Evolutionary conservation across 2,329 filamentous ascomycete species (phyloP), one percentile per base, ranked within the genome.

Genomic region (Zarea fungicola): DNA sequence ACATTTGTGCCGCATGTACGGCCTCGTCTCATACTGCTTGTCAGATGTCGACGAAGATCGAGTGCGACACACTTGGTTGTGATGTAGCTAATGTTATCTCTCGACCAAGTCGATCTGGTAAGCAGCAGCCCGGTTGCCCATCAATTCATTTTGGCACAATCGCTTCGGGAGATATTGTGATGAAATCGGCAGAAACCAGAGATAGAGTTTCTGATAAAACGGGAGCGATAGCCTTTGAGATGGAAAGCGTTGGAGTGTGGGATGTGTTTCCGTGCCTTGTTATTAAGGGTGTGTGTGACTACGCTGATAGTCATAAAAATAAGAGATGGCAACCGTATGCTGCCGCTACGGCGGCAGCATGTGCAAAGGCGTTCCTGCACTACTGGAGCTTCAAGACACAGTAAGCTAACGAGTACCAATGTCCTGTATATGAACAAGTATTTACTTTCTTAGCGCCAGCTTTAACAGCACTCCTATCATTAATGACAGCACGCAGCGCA

Each of bases 271-370:
- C 66, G 0, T 65, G 62, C 21, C 32, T 70, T 1, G 57, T 65
- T 1, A 63, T 71, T 34, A 65, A 65, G 21, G 64, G 65, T 2
- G 61, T 65, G 2, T 70, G 62, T 31, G 63, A 67, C 46, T 71
- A 69, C 42, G 64, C 65, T 3, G 67, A 71, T 48, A 62, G 57
- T 10, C 66, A 70, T 44, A 70, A 69, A 53, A 62, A 57, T 23
- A 63, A 68, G 22, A 32, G 7, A 7, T 70, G 65, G 66, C 65
- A 66, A 42, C 43, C 5, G 3, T 44, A 34, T 13, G 42, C 42
- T 5, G 42, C 42, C 14, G 42, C 42, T 2, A 35, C 31, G 14
- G 28, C 42, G 19, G 42, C 42, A 11, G 25, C 28, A 6, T 32
- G 28, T 14, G 28, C 19, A 21, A 44, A 35, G 16, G 42, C 42